Evolutionary conservation across 2,329 filamentous ascomycete genomes (phyloP), one percentile per base, ranked within the genome.

Genomic region (Microsporum audouinii): DNA sequence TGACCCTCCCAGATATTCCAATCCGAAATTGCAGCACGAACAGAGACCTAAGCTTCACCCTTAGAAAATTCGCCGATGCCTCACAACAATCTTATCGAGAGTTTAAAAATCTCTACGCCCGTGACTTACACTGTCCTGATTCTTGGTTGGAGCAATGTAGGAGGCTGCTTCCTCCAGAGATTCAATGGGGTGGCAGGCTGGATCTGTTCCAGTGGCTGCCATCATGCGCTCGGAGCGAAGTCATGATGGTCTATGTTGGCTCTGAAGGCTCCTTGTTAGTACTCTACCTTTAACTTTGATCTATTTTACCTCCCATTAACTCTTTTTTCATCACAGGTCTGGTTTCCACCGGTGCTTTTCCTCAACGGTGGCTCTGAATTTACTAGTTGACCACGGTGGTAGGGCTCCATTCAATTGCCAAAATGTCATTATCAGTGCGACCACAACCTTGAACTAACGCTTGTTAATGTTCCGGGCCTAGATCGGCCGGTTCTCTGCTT

Each of bases 291-390:
- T 17, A 31, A 5, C 5, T 33, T 10, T 34, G 1, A 43, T 53
- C 55, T n/a, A 6, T 29, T 29, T 27, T 33, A 8, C 36, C 41
- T 7, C 12, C 2, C 10, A 2, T 33, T 47, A 31, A 29, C 8
- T 36, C 38, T 38, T 31, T 29, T 51, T 41, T n/a, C 31, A 63
- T 60, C 57, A 49, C 23, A 71, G 71, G 55, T 72, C 70, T 17
- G 71, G 71, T 5, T 73, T 74, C 55, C 71, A 74, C 59, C 68
- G 71, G 60, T 73, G 72, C 60, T 73, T 73, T 55, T 73, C 71
- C 23, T 72, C 69, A 60, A 72, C 72, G 0, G 68, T 73, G 49
- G 71, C 72, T 8, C 63, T 73, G 29, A 73, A 73, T 58, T 65
- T 73, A 34, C 58, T 73, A 12, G 63, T 73, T 33, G 70, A 71